phyloP scores from a whole-genome alignment of 2,329 filamentous ascomycete species.

The Xylaria hypoxylon region DNA sequence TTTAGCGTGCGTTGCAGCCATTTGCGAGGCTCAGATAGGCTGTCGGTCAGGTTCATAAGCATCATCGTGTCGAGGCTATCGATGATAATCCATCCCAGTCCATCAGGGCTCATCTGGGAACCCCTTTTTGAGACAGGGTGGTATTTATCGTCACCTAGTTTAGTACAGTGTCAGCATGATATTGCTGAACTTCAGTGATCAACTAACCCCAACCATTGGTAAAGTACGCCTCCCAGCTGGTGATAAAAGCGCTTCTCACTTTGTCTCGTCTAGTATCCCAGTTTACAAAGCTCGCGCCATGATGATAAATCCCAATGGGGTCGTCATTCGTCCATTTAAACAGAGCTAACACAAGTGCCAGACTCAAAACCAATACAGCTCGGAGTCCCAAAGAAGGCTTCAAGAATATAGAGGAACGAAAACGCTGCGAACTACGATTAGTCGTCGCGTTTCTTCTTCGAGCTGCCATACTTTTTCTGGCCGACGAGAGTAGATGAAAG shows the following conservation, averaged over 20 bases:
- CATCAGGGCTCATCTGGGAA: slow-evolving; percentile 83
- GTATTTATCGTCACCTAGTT: slow-evolving; percentile 81
- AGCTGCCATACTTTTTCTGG: background rate
- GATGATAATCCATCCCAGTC: slow-evolving; percentile 96
- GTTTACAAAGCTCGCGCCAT: slow-evolving; percentile 23
- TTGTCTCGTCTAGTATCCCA: slow-evolving; percentile 38
- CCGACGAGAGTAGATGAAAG: too few species aligned
- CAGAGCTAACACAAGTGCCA: background rate
- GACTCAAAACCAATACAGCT: background rate
- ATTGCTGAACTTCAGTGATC: background rate
- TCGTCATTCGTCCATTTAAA: slow-evolving; percentile 29
- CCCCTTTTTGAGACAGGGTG: slow-evolving; percentile 81
- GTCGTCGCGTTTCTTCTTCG: background rate
- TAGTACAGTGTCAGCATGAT: slow-evolving; percentile 46
- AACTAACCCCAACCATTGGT: slow-evolving; percentile 87
- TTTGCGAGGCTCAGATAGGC: slow-evolving; percentile 82
- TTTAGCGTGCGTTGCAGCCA: slow-evolving; percentile 84
- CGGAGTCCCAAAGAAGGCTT: background rate
- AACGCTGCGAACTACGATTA: background rate
- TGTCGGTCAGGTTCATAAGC: slow-evolving; percentile 92
- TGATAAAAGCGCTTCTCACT: slow-evolving; percentile 75
- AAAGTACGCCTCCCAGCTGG: slow-evolving; percentile 92
- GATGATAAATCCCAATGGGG: slow-evolving; percentile 36
- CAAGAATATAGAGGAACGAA: background rate
- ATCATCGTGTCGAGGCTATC: slow-evolving; percentile 96